Conservation (phyloP, 2,329 filamentous ascomycete species). For the Fusarium continuum region DNA sequence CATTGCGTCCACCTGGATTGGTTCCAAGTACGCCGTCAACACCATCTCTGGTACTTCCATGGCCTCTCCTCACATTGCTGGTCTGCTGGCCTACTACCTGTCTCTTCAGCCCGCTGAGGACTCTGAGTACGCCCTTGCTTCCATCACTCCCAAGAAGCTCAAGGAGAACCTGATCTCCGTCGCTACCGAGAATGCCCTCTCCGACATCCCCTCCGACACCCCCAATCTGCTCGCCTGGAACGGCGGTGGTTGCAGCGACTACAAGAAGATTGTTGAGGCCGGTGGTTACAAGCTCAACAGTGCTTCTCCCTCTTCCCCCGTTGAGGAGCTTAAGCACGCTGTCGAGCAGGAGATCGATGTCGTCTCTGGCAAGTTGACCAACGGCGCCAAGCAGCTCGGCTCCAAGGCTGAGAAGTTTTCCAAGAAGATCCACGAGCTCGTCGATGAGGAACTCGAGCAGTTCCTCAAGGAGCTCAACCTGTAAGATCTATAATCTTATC, state of each 20-base stretch:
- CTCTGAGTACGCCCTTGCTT: slow-evolving; percentile 89
- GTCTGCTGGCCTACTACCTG: slow-evolving; percentile 96
- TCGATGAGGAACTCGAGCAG: slow-evolving; percentile 69
- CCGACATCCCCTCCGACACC: slow-evolving; percentile 85
- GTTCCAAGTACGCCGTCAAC: slow-evolving; percentile 94
- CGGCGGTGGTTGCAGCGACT: slow-evolving; percentile 94
- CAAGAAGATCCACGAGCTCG: slow-evolving; percentile 69
- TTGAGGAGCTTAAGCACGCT: slow-evolving; percentile 69
- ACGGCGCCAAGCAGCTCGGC: slow-evolving; percentile 61
- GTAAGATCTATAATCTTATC: slow-evolving; percentile 45
- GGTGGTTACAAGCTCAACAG: slow-evolving; percentile 73
- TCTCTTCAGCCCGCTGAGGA: slow-evolving; percentile 91
- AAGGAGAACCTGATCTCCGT: slow-evolving; percentile 89
- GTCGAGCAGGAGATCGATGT: slow-evolving; percentile 70
- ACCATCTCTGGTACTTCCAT: slow-evolving; percentile 99
- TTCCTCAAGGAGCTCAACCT: slow-evolving; percentile 63
- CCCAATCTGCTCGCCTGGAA: slow-evolving; percentile 98
- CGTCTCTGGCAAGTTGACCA: slow-evolving; percentile 64
- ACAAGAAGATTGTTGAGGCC: slow-evolving; percentile 78
- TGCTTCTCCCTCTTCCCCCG: slow-evolving; percentile 51
- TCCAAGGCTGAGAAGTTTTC: slow-evolving; percentile 69
- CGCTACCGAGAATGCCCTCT: slow-evolving; percentile 79
- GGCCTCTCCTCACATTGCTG: slow-evolving; percentile 96
- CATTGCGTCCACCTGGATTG: slow-evolving; percentile 98
- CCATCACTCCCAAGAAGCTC: slow-evolving; percentile 91